Base-by-base conservation (phyloP, 192 early-diverging fungal genomes). In the Jimgerdemannia lactiflua region DNA sequence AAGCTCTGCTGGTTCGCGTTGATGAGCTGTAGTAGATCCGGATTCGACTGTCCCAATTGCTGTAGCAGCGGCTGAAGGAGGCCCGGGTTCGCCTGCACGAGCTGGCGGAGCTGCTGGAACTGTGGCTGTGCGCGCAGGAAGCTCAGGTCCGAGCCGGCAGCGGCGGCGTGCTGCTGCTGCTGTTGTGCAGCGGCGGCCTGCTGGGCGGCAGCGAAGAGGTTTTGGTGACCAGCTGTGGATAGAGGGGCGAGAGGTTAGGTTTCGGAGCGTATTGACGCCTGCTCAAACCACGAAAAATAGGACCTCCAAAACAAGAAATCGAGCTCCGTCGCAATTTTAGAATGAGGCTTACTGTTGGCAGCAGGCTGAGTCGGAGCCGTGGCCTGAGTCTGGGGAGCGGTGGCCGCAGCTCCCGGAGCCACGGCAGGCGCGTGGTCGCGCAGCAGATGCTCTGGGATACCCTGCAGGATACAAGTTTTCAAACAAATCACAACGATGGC, bases 61-160 rank as follows among this genome's bases (percentile, higher is more conserved):
- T 91, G 84, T 74, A 99, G 83, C 39, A 99, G 85, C 64, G 94
- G 94, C 78, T 93, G 91, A 64, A 99, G 84, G 77, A 98, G 84
- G 19, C 89, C 86, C 65, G 97, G 97, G 84, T 98, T 94, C 14
- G 86, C 79, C 68, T 92, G 95, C 29, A 98, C 91, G 72, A 97
- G 74, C 78, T 93, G 90, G 69, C 96, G 94, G 54, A 99, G 89
- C 78, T 96, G 91, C 77, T 96, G 94, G 80, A 98, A 97, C 78
- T 98, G 95, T 42, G 95, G 93, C 66, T 89, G 88, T 67, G 92
- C 89, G 76, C 93, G 83, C 74, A 99, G 80, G 67, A 86, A 80
- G 39, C 82, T 70, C 44, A 89, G 76, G 65, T 83, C 87, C 10
- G 77, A 76, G 4, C 72, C 39, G 44, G 73, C 71, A 70, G 81